phyloP scores from a whole-genome alignment of 331 rosid species.

The Phaseolus coccineus region DNA sequence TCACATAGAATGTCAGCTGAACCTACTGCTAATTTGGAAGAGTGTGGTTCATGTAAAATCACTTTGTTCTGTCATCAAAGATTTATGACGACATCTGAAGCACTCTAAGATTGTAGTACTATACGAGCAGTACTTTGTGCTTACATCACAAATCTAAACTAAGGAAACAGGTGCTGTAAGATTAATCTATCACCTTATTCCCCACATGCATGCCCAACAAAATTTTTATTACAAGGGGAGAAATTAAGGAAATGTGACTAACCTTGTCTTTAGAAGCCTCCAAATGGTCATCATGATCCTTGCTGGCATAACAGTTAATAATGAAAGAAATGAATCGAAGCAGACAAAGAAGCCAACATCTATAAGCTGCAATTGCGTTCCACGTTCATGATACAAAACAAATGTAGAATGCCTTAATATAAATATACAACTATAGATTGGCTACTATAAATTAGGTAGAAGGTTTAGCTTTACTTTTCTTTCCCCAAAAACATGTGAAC shows the following conservation, averaged over 20 bases:
- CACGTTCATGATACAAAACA: slow-evolving; percentile 48
- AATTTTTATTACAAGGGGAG: slow-evolving; percentile 38
- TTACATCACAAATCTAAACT: slow-evolving; percentile 34
- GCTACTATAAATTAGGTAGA: slow-evolving; percentile 26
- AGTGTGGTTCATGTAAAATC: slow-evolving; percentile 32
- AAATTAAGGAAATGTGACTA: slow-evolving; percentile 47
- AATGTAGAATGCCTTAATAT: slow-evolving; percentile 31
- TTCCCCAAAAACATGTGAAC: slow-evolving; percentile 3
- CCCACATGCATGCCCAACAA: slow-evolving; percentile 36
- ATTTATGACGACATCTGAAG: slow-evolving; percentile 1
- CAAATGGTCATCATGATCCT: slow-evolving; percentile 77
- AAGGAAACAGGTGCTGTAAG: slow-evolving; percentile 20
- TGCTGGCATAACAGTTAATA: slow-evolving; percentile 94
- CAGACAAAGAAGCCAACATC: slow-evolving; percentile 97
- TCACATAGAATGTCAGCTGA: slow-evolving; percentile 30
- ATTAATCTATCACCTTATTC: slow-evolving; percentile 37
- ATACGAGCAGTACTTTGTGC: slow-evolving; percentile 17
- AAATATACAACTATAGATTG: slow-evolving; percentile 42
- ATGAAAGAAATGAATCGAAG: slow-evolving; percentile 90
- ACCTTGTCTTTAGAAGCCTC: slow-evolving; percentile 84
- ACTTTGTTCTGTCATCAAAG: slow-evolving; percentile 8
- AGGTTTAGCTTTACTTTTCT: slow-evolving; percentile 15
- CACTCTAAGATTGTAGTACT: slow-evolving; percentile 32
- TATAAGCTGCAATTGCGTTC: slow-evolving; percentile 84
- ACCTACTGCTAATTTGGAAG: slow-evolving; percentile 31